Base-by-base conservation (phyloP, 75 land plant species). In the Chamaecyparis obtusa region DNA sequence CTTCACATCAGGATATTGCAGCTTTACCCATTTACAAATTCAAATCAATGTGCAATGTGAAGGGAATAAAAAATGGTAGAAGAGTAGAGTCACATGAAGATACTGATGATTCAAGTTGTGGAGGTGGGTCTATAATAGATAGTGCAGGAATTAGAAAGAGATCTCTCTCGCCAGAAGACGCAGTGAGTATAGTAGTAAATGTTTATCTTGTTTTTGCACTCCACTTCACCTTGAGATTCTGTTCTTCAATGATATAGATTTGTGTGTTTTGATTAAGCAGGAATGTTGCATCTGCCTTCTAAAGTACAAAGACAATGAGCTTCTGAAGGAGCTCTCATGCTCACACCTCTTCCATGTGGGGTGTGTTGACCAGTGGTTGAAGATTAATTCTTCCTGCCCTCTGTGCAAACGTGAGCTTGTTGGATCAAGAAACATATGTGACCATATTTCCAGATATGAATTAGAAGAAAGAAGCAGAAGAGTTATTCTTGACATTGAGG, bases 301-400 rank as follows among this genome's bases (percentile, higher is more conserved):
- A 17, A 95, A 88, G 75, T 95, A 95, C 90, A 87, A 49, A 77
- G 94, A 94, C 41, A 90, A 88, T 74, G 96, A 94, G 83, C 93
- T 92, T 54, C 86, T 95, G 85, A 92, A 93, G 86, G 91, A 94
- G 86, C 88, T 95, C 64, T 92, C 96, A 39, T 95, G 96, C 75
- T 87, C 93, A 1, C 96, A 95, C 46, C 39, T 91, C 48, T 95
- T 95, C 87, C 96, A 95, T 76, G 91, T 91, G 30, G 89, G 87
- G 44, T 95, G 96, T 87, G 96, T 94, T 30, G 96, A 95, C 83
- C 91, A 94, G 21, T 95, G 96, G 96, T 93, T 95, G 74, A 89
- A 85, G 81, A 95, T 95, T 71, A 93, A 90, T 6, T 90, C 96
- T 74, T 93, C 85, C 60, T 95, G 96, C 67, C 96, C 96, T 69